Base-by-base conservation (phyloP, 352 stramenopile species). In the Phytophthora cryptogea region DNA sequence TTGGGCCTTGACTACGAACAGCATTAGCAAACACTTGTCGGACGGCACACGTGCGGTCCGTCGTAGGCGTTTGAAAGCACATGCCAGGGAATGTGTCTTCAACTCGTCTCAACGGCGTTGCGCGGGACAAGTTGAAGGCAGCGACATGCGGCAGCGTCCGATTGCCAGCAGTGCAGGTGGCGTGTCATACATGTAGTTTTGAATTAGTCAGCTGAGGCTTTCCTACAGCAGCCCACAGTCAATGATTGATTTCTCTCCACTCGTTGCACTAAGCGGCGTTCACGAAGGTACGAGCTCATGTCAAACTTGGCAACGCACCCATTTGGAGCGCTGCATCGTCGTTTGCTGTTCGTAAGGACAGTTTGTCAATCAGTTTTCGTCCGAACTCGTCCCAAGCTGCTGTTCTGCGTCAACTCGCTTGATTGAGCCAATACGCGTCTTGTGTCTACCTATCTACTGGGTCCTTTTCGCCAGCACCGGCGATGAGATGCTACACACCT, bases 371-470 rank as follows among this genome's bases (percentile, higher is more conserved):
- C 20, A 23, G 2, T 23, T 23, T 23, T 23, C 20, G 20, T 23
- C 20, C 20, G 20, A 23, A 23, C 20, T 23, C 20, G 20, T 23
- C 20, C 20, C 1, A 23, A n/a, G n/a, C n/a, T n/a, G 20, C 20
- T 23, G 20, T 23, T 23, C 20, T 23, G 20, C 20, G 20, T 23
- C 20, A 23, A 23, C 20, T 23, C 20, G 20, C 50, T 65, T 52
- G 36, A 65, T 54, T 39, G n/a, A 39, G 11, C 14, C 43, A 43
- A 32, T 5, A 16, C 23, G 43, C 36, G 41, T 36, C 20, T 23
- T 32, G 43, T 42, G 41, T 36, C 46, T 68, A 23, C 33, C 40
- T 58, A 49, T 44, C 30, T 66, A 63, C 49, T 53, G 43, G 14
- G 23, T 33, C 40, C 33, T 53, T 41, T 43, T 40, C 31, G 30